Evolutionary conservation across 1,284 basidiomycete species (phyloP).

Genomic region (Testicularia cyperi): DNA sequence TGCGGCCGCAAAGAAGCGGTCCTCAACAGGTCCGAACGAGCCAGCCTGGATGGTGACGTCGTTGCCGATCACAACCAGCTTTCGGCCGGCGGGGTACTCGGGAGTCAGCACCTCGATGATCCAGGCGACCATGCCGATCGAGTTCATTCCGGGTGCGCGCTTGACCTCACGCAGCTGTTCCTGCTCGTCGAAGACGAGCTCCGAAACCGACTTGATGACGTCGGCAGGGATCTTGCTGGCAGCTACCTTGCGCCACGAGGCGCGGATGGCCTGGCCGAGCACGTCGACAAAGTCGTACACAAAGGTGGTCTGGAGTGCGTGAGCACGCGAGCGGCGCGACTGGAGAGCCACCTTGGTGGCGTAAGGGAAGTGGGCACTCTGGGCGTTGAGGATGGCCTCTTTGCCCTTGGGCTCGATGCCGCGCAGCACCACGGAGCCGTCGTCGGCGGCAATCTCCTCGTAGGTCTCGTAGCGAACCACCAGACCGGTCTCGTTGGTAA

Average conservation of each 20-base stretch:
- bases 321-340: slow-evolving; percentile 98
- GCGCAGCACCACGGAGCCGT: slow-evolving; percentile 88
- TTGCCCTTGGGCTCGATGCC: slow-evolving; percentile 62
- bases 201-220: slow-evolving; percentile 63
- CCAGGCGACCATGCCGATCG: slow-evolving; percentile 98
- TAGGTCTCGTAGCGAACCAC: slow-evolving; percentile 99
- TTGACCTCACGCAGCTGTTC: slow-evolving; percentile 84
- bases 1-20: slow-evolving; percentile 93
- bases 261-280: slow-evolving; percentile 92
- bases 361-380: slow-evolving; percentile 67
- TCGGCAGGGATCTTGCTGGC: slow-evolving; percentile 46
- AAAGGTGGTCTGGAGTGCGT: slow-evolving; percentile 96
- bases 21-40: slow-evolving; percentile 93
- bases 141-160: slow-evolving; percentile 88
- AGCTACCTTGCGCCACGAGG: slow-evolving; percentile 81
- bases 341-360: slow-evolving; percentile 98
- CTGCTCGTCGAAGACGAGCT: slow-evolving; percentile 78
- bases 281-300: slow-evolving; percentile 97
- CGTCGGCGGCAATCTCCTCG: slow-evolving; percentile 95
- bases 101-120: slow-evolving; percentile 89
- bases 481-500: slow-evolving; percentile 98
- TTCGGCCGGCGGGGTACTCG: slow-evolving; percentile 86
- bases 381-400: slow-evolving; percentile 45
- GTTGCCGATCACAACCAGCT: slow-evolving; percentile 88
- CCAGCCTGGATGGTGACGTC: slow-evolving; percentile 99